Conservation (phyloP, 176 grass and related monocot genomes). For the Saccharum officinarum region DNA sequence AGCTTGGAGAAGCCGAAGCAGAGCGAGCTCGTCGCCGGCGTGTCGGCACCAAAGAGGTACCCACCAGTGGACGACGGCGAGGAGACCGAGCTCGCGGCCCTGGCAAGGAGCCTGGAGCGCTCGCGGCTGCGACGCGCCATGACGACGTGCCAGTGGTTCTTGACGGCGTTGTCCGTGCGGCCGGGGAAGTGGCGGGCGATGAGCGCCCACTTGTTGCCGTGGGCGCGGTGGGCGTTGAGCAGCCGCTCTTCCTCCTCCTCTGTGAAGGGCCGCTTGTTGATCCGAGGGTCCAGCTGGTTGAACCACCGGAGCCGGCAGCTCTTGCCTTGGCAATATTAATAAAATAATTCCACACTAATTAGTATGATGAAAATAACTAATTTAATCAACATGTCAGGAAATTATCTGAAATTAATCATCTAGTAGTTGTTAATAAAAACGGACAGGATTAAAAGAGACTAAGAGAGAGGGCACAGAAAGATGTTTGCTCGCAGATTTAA, state of each 20-base stretch:
- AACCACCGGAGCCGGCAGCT: slow-evolving; percentile 94
- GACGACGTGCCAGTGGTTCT: slow-evolving; percentile 95
- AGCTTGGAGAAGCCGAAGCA: slow-evolving; percentile 51
- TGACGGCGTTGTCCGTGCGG: slow-evolving; percentile 87
- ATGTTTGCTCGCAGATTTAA: background rate
- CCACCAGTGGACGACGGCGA: background rate
- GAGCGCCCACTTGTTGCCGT: slow-evolving; percentile 86
- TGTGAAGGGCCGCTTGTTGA: slow-evolving; percentile 76
- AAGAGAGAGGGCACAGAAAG: slow-evolving; percentile 30
- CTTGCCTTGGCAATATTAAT: slow-evolving; percentile 48
- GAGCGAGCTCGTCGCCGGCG: background rate
- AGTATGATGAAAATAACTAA: background rate
- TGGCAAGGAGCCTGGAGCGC: slow-evolving; percentile 36
- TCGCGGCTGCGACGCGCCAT: slow-evolving; percentile 73
- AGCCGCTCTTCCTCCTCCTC: slow-evolving; percentile 74
- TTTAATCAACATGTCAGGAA: background rate
- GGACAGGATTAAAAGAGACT: background rate
- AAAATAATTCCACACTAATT: background rate
- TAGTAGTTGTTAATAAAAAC: background rate
- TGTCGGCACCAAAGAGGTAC: background rate
- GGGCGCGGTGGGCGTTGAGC: slow-evolving; percentile 57
- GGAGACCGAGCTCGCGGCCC: background rate
- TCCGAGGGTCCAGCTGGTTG: slow-evolving; percentile 91
- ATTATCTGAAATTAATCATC: background rate
- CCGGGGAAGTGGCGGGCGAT: slow-evolving; percentile 82